These are phyloP conservation scores for Dryas alaskensis DNA, from an alignment of 306 rosid genomes.

Conservation along the genomic window DNA sequence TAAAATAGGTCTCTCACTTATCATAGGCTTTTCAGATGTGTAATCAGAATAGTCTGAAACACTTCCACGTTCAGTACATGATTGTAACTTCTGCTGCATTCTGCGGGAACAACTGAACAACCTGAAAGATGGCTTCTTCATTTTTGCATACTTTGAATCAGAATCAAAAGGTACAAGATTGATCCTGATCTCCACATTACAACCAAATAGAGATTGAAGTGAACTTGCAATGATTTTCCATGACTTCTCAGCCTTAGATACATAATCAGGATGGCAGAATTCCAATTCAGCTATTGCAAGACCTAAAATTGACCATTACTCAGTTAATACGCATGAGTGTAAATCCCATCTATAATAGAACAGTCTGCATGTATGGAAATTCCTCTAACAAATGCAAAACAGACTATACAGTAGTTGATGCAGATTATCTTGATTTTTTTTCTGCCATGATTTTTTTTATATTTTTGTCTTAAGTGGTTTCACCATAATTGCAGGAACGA, in stretches of 20 bases:
- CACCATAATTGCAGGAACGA: background rate
- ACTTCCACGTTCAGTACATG: constrained; percentile 41
- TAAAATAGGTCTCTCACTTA: constrained; percentile 31
- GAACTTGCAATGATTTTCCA: constrained; percentile 73
- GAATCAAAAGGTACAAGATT: constrained; percentile 40
- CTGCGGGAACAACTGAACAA: constrained; percentile 64
- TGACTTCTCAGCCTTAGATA: constrained; percentile 69
- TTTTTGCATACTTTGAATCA: constrained; percentile 41
- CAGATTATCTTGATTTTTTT: background rate
- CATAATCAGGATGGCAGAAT: constrained; percentile 51
- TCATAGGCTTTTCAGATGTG: constrained; percentile 43
- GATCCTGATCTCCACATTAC: constrained; percentile 76
- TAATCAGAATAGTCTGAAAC: constrained; percentile 44
- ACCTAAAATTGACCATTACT: constrained; percentile 42
- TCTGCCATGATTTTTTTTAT: background rate
- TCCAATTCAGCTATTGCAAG: constrained; percentile 69
- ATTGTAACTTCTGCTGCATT: constrained; percentile 37
- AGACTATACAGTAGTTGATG: background rate
- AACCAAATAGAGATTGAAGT: constrained; percentile 55
- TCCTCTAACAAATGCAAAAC: background rate
- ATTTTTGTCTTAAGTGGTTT: background rate
- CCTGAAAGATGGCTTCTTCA: constrained; percentile 51
- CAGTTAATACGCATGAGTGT: constrained; percentile 1
- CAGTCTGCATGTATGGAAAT: background rate
- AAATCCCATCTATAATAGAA: constrained; percentile 2